Percentiles rank a stretch among this genome's conserved stretches.
These are phyloP conservation scores for Puccinia novopanici DNA, from an alignment of 1,284 basidiomycete genomes.

Conservation along the genomic window DNA sequence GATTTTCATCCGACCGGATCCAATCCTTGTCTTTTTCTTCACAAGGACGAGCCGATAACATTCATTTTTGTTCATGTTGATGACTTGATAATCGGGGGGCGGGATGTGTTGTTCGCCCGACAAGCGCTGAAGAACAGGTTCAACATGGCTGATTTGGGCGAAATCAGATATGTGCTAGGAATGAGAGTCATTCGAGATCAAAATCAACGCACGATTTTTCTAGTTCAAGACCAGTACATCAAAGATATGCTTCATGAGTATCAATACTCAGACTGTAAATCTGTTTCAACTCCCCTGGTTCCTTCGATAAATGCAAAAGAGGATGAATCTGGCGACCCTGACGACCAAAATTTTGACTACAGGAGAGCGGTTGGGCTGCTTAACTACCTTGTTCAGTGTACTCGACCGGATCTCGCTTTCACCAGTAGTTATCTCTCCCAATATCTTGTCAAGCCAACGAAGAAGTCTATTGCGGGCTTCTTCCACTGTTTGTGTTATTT, in stretches of 20 bases:
- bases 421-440: neutral
- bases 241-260: too few species aligned
- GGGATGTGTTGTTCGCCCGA: neutral
- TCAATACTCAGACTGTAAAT: neutral
- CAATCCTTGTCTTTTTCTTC: too few species aligned
- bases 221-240: too few species aligned
- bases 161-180: neutral
- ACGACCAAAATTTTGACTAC: neutral
- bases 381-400: slow-evolving; percentile 26
- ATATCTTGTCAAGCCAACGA: too few species aligned
- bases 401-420: slow-evolving; percentile 15
- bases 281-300: neutral
- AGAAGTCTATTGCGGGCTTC: too few species aligned
- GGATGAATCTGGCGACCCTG: too few species aligned
- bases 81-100: neutral
- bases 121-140: neutral
- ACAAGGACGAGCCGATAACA: too few species aligned
- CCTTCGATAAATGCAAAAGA: neutral
- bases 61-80: too few species aligned
- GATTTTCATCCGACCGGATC: too few species aligned
- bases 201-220: too few species aligned
- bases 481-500: too few species aligned
- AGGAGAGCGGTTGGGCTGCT: slow-evolving; percentile 3
- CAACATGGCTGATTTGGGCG: slow-evolving; percentile 5
- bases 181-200: too few species aligned